Evolutionary conservation across 345 rosid species (phyloP), one percentile per base, ranked within the genome.

Genomic region (Populus ilicifolia): DNA sequence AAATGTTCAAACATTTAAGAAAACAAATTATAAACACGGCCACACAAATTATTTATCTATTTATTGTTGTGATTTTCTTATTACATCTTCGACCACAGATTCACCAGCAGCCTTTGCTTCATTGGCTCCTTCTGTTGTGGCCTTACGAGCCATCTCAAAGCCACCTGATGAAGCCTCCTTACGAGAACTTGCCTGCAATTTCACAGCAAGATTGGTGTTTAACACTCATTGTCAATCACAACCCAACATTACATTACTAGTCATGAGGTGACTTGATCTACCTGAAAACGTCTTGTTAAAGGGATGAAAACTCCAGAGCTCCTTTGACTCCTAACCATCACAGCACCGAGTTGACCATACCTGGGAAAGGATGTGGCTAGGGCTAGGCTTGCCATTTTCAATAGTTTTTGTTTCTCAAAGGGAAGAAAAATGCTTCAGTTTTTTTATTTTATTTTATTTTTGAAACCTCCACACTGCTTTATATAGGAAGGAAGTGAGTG

Each of bases 51-150:
- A 46, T 14, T 14, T 14, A 3, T 46, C 52, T 18, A 46, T 12
- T 46, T 14, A 46, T 6, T 46, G 52, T 16, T 46, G 52, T 14
- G 6, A 46, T 46, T 46, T 46, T 46, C 52, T 46, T 8, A 11
- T 67, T 69, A 78, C 86, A 14, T 81, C 69, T 54, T 76, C 80
- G 38, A 80, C 84, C 21, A 33, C 73, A 33, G 70, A 69, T 38
- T 33, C 66, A 69, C 38, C 67, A 5, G 29, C 71, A 13, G 48
- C 59, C 66, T 77, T 54, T 14, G 70, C 83, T 6, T 69, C 71
- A 25, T 70, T 39, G 9, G 66, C 59, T 11, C 67, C 82, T 52
- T 66, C 54, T 44, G 76, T 84, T n/a, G 80, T 41, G 8, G 65
- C 74, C 6, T 77, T 50, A 33, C 65, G 38, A 54, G 72, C 67